Evolutionary conservation across 2,329 filamentous ascomycete genomes (phyloP), one percentile per base, ranked within the genome.

Genomic region (Xylariaceae sp.): DNA sequence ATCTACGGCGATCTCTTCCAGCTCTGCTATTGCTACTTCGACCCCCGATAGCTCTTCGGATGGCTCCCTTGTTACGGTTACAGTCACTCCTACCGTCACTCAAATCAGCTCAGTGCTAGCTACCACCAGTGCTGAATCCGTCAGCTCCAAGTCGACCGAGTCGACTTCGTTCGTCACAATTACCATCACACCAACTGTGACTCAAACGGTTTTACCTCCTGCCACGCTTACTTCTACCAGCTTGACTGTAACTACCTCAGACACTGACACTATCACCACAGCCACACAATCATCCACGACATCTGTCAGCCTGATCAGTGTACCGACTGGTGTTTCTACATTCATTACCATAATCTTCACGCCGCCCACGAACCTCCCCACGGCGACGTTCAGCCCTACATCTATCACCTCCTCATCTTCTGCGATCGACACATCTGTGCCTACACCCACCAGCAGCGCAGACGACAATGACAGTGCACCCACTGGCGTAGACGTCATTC

Each of bases 1-100:
- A n/a, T 36, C 27, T 7, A 33, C 44, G 1, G 39, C 40, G 15
- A 45, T 46, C 2, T 35, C 18, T 15, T 41, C 44, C 6, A 41
- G 27, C 31, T 33, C 36, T 15, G n/a, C 37, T 9, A 29, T 30
- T 30, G 44, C 31, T 12, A 40, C 43, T 13, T 23, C 27, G 17
- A 40, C n/a, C 11, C 40, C 18, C 29, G 48, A 42, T 3, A 24
- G 21, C 11, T 7, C 21, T 24, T 24, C 21, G 11, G 6, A 24
- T 24, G 11, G 21, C 21, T 6, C 6, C 21, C 6, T 11, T 24
- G 44, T 54, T 15, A 45, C 43, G 9, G n/a, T 46, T 23, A 59
- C 55, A 3, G 32, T 51, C 24, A 54, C 47, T 7, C 52, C 54
- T 9, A 53, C 47, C 5, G 44, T 55, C 12, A 57, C 53, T 3